Evolutionary conservation across 306 rosid genomes (phyloP), one percentile per base, ranked within the genome.

Genomic region (Inga leiocalycina): DNA sequence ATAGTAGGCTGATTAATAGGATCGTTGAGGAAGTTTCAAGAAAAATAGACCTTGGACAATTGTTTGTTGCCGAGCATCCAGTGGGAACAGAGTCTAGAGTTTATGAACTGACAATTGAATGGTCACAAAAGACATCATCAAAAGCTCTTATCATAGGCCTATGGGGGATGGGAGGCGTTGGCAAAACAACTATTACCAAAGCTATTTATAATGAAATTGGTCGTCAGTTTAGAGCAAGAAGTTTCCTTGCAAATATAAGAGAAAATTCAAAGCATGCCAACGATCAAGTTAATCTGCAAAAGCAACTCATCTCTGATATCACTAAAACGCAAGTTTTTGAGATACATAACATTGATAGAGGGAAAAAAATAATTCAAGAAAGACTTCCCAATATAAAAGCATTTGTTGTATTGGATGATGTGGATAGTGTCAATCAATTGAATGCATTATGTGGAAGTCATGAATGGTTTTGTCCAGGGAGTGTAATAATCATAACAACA

Each of bases 1-100:
- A 2, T 0, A 9, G 3, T 0, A 3, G 2, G 34, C 14, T 48
- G 5, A 48, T 48, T 48, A 0, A 12, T 2, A 0, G 0, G 0
- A 48, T 48, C 2, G 54, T 48, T 1, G 0, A 48, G 19, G 16
- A 48, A 13, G 54, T 48, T 48, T 48, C 54, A 48, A 13, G 1
- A 0, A 48, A 13, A 10, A 10, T 12, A 48, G 54, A 48, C 34
- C n/a, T 15, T 51, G 57, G 8, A 4, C 57, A 51, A 52, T 52
- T 52, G 12, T 17, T 52, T 52, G 61, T 52, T 0, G 22, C 22
- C 4, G 9, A 17, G 2, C 61, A 52, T 19, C 12, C 61, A 0
- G 61, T 52, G 20, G 61, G 61, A 17, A 5, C 5, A 17, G 61
- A 52, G 12, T 52, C 61, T 4, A n/a, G 8, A 17, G 22, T 52